Percentiles rank a stretch among this genome's conserved stretches.
phyloP scores from a whole-genome alignment of 768 basidiomycete genomes.

The Pulveroboletus sp. region DNA sequence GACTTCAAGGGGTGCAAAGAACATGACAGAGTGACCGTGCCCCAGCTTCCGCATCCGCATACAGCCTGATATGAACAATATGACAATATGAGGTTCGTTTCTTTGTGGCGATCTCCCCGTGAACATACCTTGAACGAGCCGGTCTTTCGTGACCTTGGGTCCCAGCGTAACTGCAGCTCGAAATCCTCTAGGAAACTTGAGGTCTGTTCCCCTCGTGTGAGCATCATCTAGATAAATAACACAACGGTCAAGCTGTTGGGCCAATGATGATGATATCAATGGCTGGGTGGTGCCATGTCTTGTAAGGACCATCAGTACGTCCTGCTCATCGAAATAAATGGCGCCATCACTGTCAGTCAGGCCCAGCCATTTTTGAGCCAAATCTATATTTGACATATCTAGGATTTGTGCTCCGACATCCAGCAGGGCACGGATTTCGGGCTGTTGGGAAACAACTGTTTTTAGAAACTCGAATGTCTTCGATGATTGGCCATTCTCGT shows the following conservation, averaged over 20 bases:
- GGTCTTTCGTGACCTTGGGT: slow-evolving; percentile 50
- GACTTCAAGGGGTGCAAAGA: too few species aligned
- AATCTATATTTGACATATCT: slow-evolving; percentile 39
- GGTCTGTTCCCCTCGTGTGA: slow-evolving; percentile 47
- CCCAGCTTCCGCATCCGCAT: too few species aligned
- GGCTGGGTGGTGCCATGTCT: neutral
- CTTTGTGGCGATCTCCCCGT: neutral
- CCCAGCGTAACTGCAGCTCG: slow-evolving; percentile 32
- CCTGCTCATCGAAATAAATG: slow-evolving; percentile 36
- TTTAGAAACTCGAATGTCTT: slow-evolving; percentile 29
- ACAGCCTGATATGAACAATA: too few species aligned
- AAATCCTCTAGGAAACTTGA: slow-evolving; percentile 42
- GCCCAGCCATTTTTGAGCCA: slow-evolving; percentile 27
- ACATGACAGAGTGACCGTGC: too few species aligned
- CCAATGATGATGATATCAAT: neutral
- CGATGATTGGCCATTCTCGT: slow-evolving; percentile 5
- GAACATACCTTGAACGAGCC: slow-evolving; percentile 26
- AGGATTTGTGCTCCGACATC: slow-evolving; percentile 58
- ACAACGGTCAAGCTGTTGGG: slow-evolving; percentile 38
- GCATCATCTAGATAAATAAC: slow-evolving; percentile 53
- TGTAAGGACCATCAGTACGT: slow-evolving; percentile 1
- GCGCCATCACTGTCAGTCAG: slow-evolving; percentile 34
- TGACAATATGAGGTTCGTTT: too few species aligned
- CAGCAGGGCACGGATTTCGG: slow-evolving; percentile 43
- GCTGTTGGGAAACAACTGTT: slow-evolving; percentile 30